These are phyloP conservation scores for Pichia californica DNA, from an alignment of 805 yeast genomes.

Conservation along the genomic window DNA sequence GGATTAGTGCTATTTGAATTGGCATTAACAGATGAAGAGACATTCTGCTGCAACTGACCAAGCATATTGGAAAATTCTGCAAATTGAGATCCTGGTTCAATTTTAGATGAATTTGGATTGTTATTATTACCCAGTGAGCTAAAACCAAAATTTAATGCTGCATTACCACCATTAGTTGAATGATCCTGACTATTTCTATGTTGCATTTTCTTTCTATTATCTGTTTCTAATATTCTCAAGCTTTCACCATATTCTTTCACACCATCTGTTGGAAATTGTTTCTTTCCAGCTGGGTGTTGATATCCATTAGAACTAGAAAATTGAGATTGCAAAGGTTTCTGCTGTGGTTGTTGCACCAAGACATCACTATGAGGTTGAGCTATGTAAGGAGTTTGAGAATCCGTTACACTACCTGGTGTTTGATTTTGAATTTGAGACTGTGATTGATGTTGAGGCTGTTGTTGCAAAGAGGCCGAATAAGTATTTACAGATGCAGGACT, in stretches of 20 bases:
- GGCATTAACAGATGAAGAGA: neutral
- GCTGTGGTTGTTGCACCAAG: neutral
- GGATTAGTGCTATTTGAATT: neutral
- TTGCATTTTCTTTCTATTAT: constrained; percentile 57
- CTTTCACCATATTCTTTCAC: constrained; percentile 79
- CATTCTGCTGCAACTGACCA: constrained; percentile 13
- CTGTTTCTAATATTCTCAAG: constrained; percentile 65
- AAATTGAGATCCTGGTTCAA: constrained; percentile 12
- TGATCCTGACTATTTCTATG: too few species aligned
- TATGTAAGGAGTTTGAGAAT: neutral
- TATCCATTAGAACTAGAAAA: constrained; percentile 10
- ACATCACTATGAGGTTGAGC: neutral
- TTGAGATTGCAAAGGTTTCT: neutral
- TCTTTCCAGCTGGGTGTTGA: constrained; percentile 12
- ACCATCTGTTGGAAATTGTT: constrained; percentile 2
- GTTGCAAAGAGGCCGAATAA: neutral
- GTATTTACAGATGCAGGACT: constrained; percentile 2
- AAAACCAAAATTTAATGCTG: too few species aligned
- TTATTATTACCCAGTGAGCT: too few species aligned
- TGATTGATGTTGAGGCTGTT: constrained; percentile 2
- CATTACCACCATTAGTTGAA: too few species aligned
- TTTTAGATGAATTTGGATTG: neutral
- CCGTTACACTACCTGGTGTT: neutral
- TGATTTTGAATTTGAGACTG: constrained; percentile 17
- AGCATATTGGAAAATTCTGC: constrained; percentile 16